phyloP scores from a whole-genome alignment of 768 basidiomycete species.

The Serpula lacrymans region DNA sequence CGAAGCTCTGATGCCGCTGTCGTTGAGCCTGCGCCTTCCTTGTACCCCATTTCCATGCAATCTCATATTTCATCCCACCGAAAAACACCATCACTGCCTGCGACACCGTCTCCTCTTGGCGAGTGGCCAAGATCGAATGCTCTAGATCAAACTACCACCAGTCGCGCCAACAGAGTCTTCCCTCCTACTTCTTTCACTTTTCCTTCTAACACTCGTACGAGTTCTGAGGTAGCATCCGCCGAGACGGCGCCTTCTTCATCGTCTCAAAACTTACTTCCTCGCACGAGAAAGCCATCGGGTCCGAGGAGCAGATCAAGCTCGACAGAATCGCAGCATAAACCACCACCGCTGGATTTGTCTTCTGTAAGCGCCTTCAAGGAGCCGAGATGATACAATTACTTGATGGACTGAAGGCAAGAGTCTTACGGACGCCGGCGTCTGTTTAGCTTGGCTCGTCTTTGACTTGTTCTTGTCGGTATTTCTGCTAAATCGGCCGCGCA shows the following conservation, averaged over 20 bases:
- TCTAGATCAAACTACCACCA: slow-evolving; percentile 25
- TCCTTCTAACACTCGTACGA: slow-evolving; percentile 9
- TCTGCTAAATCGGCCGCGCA: too few relatives aligned
- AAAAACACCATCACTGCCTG: slow-evolving; percentile 15
- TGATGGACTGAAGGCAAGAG: too few relatives aligned
- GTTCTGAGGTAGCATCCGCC: slow-evolving; percentile 6
- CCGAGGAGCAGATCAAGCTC: slow-evolving; percentile 23
- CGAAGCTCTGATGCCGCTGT: slow-evolving; percentile 10
- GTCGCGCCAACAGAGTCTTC: slow-evolving; percentile 11
- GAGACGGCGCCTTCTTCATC: slow-evolving; percentile 1
- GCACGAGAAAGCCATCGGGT: slow-evolving; percentile 30
- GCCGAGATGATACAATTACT: too few relatives aligned
- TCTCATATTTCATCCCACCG: slow-evolving; percentile 11
- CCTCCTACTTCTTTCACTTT: slow-evolving; percentile 21
- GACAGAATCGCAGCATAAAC: slow-evolving; percentile 15
- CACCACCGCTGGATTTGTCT: slow-evolving; percentile 14
- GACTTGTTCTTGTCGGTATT: too few relatives aligned
- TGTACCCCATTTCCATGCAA: slow-evolving; percentile 31
- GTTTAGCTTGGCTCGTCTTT: too few relatives aligned
- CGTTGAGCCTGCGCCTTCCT: slow-evolving; percentile 18
- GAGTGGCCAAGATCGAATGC: slow-evolving; percentile 51
- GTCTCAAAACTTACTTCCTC: slow-evolving; percentile 11
- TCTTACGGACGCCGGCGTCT: too few relatives aligned
- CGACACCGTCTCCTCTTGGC: slow-evolving; percentile 45
- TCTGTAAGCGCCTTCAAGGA: too few relatives aligned